These are phyloP conservation scores for Ceratocystis colombiana DNA, from an alignment of 2,329 filamentous ascomycete genomes.

Conservation along the genomic window DNA sequence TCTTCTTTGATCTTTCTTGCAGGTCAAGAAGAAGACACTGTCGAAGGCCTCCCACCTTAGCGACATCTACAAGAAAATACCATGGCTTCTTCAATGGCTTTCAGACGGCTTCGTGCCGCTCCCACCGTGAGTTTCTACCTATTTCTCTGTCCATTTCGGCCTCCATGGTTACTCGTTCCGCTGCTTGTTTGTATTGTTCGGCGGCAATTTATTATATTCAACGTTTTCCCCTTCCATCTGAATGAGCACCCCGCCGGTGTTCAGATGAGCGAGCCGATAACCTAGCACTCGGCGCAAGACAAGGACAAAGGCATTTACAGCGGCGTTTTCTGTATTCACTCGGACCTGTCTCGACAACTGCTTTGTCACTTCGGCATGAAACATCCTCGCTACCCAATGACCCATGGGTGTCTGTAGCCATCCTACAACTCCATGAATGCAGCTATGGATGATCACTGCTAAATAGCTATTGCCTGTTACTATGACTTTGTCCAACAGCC, in stretches of 20 bases:
- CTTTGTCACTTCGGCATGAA: not conserved
- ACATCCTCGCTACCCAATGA: not conserved
- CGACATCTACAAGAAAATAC: slow-evolving; percentile 12
- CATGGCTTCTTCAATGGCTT: slow-evolving; percentile 55
- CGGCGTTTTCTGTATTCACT: not conserved
- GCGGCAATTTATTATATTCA: not conserved
- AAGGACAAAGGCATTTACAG: not conserved
- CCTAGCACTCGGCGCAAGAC: not conserved
- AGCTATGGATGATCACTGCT: not conserved
- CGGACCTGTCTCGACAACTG: not conserved
- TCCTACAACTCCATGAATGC: not conserved
- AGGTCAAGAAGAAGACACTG: slow-evolving; percentile 11
- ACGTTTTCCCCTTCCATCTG: not conserved
- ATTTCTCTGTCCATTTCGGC: slow-evolving; percentile 21
- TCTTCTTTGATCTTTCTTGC: slow-evolving; percentile 12
- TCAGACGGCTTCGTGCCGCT: slow-evolving; percentile 50
- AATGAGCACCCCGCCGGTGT: not conserved
- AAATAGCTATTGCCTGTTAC: not conserved
- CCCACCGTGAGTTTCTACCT: slow-evolving; percentile 42
- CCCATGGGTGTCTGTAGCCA: not conserved
- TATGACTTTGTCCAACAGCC: not conserved
- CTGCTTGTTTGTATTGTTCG: not conserved
- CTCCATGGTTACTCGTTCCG: slow-evolving; percentile 27
- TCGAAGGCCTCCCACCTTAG: slow-evolving; percentile 10
- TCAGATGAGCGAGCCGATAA: not conserved